Percentiles rank a stretch among this genome's conserved stretches.
Conservation (phyloP, 2,329 filamentous ascomycete species). For the Colletotrichum spaethianum region DNA sequence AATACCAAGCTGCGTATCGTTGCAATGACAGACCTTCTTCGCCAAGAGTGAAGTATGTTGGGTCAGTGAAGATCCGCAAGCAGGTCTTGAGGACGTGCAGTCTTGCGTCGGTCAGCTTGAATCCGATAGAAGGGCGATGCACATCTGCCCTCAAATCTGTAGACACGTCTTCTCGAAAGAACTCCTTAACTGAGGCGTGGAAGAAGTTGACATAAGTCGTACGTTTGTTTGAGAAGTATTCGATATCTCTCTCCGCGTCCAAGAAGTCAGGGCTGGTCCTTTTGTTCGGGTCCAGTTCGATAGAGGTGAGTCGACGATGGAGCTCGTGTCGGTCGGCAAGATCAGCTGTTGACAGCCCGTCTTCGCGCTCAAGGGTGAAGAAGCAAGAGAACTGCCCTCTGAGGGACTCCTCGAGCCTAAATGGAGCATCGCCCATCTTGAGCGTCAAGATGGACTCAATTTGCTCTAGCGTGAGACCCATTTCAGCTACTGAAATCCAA, state of each 20-base stretch:
- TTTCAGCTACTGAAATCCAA: conserved; percentile 62
- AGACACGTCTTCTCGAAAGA: conserved; percentile 53
- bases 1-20: conserved; percentile 60
- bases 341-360: conserved; percentile 59
- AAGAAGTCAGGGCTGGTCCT: conserved; percentile 48
- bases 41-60: conserved; percentile 34
- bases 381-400: conserved; percentile 62
- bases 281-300: conserved; percentile 18
- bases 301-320: conserved; percentile 40
- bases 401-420: conserved; percentile 58
- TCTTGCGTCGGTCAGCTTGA: conserved; percentile 52
- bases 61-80: conserved; percentile 56
- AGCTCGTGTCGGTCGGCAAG: conserved; percentile 55
- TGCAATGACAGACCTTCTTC: conserved; percentile 42
- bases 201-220: conserved; percentile 58
- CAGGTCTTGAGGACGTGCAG: conserved; percentile 56
- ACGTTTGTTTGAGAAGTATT: conserved; percentile 59
- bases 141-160: conserved; percentile 38
- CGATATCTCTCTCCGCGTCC: conserved; percentile 52
- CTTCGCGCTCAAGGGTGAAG: conserved; percentile 60
- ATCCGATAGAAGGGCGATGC: conserved; percentile 49
- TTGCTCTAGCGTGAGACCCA: conserved; percentile 59
- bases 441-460: conserved; percentile 61
- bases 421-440: conserved; percentile 57
- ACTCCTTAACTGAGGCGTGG: conserved; percentile 56